Evolutionary conservation across 768 basidiomycete genomes (phyloP).

Genomic region (Lactarius pseudohatsudake): DNA sequence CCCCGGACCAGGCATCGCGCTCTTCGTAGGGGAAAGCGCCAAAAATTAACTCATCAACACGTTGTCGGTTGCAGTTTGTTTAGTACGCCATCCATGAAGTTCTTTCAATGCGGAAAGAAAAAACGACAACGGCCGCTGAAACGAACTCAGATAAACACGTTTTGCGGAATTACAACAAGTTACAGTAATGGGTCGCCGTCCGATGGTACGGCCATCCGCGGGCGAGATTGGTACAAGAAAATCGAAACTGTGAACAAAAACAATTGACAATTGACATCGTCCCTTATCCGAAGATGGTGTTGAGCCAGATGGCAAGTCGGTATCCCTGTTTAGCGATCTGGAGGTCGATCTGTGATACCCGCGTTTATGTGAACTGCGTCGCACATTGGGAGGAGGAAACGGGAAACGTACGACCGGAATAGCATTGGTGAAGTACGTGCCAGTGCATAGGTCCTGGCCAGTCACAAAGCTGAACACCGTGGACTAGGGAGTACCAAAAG

Average conservation of each 20-base stretch:
- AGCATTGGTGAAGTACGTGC: conserved; percentile 32
- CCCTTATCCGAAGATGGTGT: conserved; percentile 30
- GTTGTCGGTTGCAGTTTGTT: not conserved
- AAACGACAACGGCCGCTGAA: not conserved
- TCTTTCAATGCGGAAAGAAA: not conserved
- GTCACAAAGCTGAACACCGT: conserved; percentile 32
- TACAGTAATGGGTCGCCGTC: not conserved
- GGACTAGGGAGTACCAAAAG: conserved; percentile 19
- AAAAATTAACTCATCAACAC: conserved; percentile 59
- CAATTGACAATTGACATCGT: no score
- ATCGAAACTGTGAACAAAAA: not conserved
- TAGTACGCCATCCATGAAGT: not conserved
- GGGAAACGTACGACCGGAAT: conserved; percentile 30
- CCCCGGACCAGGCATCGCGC: conserved; percentile 51
- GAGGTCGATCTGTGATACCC: conserved; percentile 32
- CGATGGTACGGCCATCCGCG: not conserved
- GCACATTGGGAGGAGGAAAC: not conserved
- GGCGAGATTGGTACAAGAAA: not conserved
- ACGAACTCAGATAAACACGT: not conserved
- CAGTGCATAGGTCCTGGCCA: conserved; percentile 33
- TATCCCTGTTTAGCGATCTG: conserved; percentile 36
- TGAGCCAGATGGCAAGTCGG: conserved; percentile 31
- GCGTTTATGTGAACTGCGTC: not conserved
- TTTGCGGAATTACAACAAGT: not conserved
- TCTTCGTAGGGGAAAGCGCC: conserved; percentile 45